Conservation (phyloP, 257 asterid genomes). For the Eustoma russellianum region DNA sequence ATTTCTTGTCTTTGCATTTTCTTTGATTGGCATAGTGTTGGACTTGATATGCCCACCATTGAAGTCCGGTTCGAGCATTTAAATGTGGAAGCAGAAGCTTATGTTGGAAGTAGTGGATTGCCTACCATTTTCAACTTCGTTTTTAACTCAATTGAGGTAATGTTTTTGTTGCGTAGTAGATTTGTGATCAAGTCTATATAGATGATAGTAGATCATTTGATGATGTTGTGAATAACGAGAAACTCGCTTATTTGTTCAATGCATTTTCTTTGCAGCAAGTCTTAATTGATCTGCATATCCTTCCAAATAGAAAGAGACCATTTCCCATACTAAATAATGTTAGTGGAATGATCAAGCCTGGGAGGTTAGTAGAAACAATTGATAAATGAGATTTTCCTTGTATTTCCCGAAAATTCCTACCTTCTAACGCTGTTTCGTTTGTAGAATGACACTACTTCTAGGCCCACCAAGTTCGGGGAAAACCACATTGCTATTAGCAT, state of each 20-base stretch:
- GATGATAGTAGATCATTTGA: too few relatives aligned
- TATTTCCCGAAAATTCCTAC: neutral
- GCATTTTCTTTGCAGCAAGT: too few relatives aligned
- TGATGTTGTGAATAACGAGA: too few relatives aligned
- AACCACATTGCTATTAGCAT: conserved; percentile 45
- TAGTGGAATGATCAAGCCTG: too few relatives aligned
- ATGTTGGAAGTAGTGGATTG: conserved; percentile 58
- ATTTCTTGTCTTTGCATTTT: neutral
- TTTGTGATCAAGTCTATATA: too few relatives aligned
- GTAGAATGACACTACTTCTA: conserved; percentile 19
- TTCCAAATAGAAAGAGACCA: too few relatives aligned
- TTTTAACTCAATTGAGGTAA: conserved; percentile 57
- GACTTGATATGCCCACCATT: conserved; percentile 55
- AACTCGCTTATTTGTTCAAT: too few relatives aligned
- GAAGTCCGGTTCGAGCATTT: conserved; percentile 62
- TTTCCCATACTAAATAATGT: too few relatives aligned
- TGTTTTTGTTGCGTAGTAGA: too few relatives aligned
- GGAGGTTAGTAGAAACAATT: too few relatives aligned
- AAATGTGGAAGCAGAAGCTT: conserved; percentile 57
- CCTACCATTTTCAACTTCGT: conserved; percentile 60
- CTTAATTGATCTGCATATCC: too few relatives aligned
- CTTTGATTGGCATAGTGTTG: conserved; percentile 9
- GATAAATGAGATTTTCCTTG: too few relatives aligned
- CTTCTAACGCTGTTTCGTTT: neutral
- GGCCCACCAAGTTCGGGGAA: conserved; percentile 56